Base-by-base conservation (phyloP, 257 asterid species). In the Rauvolfia tetraphylla region DNA sequence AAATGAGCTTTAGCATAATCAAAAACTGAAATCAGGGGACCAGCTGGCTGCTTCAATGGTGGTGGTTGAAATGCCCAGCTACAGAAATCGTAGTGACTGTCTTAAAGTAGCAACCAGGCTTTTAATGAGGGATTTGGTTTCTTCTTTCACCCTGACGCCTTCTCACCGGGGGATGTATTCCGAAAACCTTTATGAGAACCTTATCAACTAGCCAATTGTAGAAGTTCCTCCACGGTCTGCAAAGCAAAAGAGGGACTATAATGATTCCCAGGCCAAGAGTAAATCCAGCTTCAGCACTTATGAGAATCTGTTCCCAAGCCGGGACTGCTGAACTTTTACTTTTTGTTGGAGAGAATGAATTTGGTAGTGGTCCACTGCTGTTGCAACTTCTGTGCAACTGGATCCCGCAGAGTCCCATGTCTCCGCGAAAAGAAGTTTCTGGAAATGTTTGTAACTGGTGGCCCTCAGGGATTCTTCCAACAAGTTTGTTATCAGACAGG, bases 321-420 rank as follows among this genome's bases (percentile, higher is more conserved):
- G 36, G 23, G 14, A 56, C 23, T 53, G 2, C 57, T 23, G 54
- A 56, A 6, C 8, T 44, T 54, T 71, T 22, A n/a, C 20, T 2
- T 6, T 14, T 27, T 46, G 59, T 7, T 46, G 59, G 42, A 7
- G 11, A 11, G 7, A 18, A 27, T 12, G 54, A 17, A 38, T 25
- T 46, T 25, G 57, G 38, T 38, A 49, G n/a, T 14, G 69, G 0
- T 9, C 9, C 23, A 23, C 38, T 65, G 23, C 15, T 20, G 48
- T 62, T 79, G 48, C 82, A 82, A 42, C 84, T 76, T 65, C 2
- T 77, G 56, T 63, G 78, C 58, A 82, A 70, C 44, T 87, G 92
- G n/a, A 76, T 59, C 18, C 95, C 88, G 9, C 97, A 86, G 0
- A 90, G 83, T 56, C 84, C 88, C 0, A 6, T 69, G 59, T 88